Base-by-base conservation (phyloP, 306 rosid species). In the Sesbania bispinosa region DNA sequence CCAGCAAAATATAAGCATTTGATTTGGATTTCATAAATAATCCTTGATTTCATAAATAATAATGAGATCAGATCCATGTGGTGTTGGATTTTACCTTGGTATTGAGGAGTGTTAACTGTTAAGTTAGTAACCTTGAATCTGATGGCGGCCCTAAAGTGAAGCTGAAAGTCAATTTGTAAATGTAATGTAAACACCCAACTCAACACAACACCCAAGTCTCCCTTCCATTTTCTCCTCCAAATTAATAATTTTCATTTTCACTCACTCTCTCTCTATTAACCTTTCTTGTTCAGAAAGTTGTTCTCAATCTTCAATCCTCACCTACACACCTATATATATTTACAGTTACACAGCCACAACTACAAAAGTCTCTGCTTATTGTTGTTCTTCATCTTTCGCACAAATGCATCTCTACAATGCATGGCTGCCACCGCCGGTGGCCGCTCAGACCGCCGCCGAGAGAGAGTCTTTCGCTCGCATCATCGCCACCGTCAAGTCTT, bases 381-480 rank as follows among this genome's bases (percentile, higher is more conserved):
- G 8, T 20, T 27, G 15, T 42, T 38, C 15, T 5, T n/a, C 53
- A 10, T 57, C 18, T 2, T 20, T 61, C 24, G 3, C 57, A 58
- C 62, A 43, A 24, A 88, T 94, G 99, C 99, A 94, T 89, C 97
- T 91, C 67, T 88, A 91, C 85, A 94, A 94, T 89, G 99, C 93
- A 62, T 94, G 97, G 97, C 90, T 94, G 16, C 99, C 99, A 2
- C 92, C 96, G 51, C 99, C 99, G 7, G 96, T 94, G 64, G 97
- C 93, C 6, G 77, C 84, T 5, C 86, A 82, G 38, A 80, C 97
- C 61, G 70, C 63, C 65, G 82, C 64, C 20, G 99, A 94, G 85
- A 52, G 65, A 39, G 93, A 94, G 7, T 92, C 99, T 24, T 94
- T 91, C 80, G 67, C 91, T 1, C 88, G 92, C 33, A 78, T 91